Base-by-base conservation (phyloP, 2,329 filamentous ascomycete species). In the Colletotrichum sp. region DNA sequence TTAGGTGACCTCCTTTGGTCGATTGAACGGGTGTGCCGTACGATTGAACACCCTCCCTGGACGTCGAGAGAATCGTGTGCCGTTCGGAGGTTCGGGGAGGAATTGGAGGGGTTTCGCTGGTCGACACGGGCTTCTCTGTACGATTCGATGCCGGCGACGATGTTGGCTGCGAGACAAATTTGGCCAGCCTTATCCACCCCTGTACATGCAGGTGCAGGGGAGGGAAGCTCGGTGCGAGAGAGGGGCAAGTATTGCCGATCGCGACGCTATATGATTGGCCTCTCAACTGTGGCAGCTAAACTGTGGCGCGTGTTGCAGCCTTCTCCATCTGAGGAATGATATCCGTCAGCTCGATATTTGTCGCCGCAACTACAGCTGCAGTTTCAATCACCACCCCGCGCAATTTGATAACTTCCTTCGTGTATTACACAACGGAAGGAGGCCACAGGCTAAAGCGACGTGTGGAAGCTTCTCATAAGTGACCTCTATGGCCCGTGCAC, bases 171-270 rank as follows among this genome's bases (percentile, higher is more conserved):
- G 67, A 30, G 43, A 64, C 75, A 77, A 75, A 75, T 78, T 78
- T 36, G 67, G 10, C 57, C 64, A 76, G 74, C 70, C 64, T 76
- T 69, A 59, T 59, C 32, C 48, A 71, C 71, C 75, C 77, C 71
- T 75, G 76, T 55, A 70, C 30, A 18, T 77, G 67, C 74, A 77
- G 76, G n/a, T 36, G 61, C 30, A 76, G n/a, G 74, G 73, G 61
- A 24, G 21, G 9, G 15, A 32, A 75, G 39, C 73, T 72, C 9
- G 26, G 28, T 28, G n/a, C 13, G 32, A 70, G 57, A 26, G 32
- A 70, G 57, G 55, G 64, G 70, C 70, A 72, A 32, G 57, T 63
- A 55, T 75, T 72, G 69, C 73, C 69, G 73, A 59, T 8, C 8
- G 6, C 39, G 34, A 36, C 21, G 26, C 21, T 43, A 12, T 59